phyloP scores from a whole-genome alignment of 2,329 filamentous ascomycete genomes.

The Ascochyta lentis region DNA sequence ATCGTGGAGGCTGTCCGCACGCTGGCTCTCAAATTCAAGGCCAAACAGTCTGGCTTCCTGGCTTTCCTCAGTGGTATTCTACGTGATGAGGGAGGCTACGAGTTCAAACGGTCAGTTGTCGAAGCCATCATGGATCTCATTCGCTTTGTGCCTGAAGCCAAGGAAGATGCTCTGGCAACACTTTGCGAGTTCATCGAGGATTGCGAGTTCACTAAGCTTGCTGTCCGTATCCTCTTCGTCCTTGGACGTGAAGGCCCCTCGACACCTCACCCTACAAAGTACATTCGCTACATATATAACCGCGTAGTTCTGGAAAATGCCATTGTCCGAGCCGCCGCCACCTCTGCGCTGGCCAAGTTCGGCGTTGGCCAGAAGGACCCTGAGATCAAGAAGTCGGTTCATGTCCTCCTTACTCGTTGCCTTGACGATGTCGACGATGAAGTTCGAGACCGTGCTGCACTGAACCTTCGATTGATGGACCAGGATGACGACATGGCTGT shows the following conservation, averaged over 20 bases:
- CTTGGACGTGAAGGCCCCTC: slow-evolving; percentile 94
- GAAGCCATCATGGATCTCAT: slow-evolving; percentile 99
- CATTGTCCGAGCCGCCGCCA: slow-evolving; percentile 91
- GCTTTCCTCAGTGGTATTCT: slow-evolving; percentile 96
- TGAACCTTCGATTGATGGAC: slow-evolving; percentile 90
- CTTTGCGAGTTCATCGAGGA: slow-evolving; percentile 99
- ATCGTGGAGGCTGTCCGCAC: slow-evolving; percentile 98
- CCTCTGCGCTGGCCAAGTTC: slow-evolving; percentile 95
- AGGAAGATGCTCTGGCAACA: slow-evolving; percentile 84
- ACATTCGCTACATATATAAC: slow-evolving; percentile 99
- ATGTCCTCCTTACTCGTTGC: slow-evolving; percentile 89
- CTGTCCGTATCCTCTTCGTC: slow-evolving; percentile 91
- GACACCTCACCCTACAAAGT: slow-evolving; percentile 95
- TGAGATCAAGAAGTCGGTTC: slow-evolving; percentile 95
- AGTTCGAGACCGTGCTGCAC: slow-evolving; percentile 90
- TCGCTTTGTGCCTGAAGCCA: slow-evolving; percentile 93
- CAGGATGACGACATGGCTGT: slow-evolving; percentile 85
- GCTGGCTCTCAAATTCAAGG: slow-evolving; percentile 95
- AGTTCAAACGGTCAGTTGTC: slow-evolving; percentile 96
- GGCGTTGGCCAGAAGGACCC: slow-evolving; percentile 93
- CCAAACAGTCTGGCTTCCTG: slow-evolving; percentile 97
- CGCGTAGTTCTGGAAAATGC: slow-evolving; percentile 96
- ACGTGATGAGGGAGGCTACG: slow-evolving; percentile 94
- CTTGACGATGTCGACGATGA: slow-evolving; percentile 97
- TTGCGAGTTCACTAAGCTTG: slow-evolving; percentile 98